These are phyloP conservation scores for Arbutus unedo DNA, from an alignment of 148 eudicot genomes.

Conservation along the genomic window DNA sequence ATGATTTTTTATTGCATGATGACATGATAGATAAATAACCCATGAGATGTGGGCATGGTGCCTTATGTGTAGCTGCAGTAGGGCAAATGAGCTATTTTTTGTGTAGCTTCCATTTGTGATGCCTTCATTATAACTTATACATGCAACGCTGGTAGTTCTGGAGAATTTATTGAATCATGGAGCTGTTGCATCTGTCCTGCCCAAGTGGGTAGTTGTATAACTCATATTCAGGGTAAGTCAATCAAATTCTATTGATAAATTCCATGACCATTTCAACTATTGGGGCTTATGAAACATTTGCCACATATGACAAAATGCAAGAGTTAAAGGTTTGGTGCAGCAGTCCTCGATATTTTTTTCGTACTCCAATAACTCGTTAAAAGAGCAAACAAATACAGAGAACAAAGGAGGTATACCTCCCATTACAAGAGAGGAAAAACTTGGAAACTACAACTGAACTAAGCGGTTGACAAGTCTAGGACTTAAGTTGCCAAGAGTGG, in stretches of 20 bases:
- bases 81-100: neutral
- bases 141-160: neutral
- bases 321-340: neutral
- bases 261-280: neutral
- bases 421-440: no score
- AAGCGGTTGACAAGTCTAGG: no score
- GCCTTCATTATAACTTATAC: neutral
- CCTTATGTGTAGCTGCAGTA: neutral
- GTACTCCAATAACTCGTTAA: no score
- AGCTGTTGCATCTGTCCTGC: neutral
- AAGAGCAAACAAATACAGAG: no score
- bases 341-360: neutral
- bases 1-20: neutral
- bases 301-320: neutral
- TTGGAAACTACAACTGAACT: no score
- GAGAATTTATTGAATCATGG: neutral
- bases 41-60: neutral
- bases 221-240: no score
- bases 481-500: no score
- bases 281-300: conserved; percentile 1
- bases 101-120: neutral
- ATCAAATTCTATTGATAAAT: neutral
- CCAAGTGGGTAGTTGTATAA: neutral
- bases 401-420: no score
- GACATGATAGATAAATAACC: conserved; percentile 1